Evolutionary conservation across 1,284 basidiomycete species (phyloP), one percentile per base, ranked within the genome.

Genomic region (Leccinum glutinopallens): DNA sequence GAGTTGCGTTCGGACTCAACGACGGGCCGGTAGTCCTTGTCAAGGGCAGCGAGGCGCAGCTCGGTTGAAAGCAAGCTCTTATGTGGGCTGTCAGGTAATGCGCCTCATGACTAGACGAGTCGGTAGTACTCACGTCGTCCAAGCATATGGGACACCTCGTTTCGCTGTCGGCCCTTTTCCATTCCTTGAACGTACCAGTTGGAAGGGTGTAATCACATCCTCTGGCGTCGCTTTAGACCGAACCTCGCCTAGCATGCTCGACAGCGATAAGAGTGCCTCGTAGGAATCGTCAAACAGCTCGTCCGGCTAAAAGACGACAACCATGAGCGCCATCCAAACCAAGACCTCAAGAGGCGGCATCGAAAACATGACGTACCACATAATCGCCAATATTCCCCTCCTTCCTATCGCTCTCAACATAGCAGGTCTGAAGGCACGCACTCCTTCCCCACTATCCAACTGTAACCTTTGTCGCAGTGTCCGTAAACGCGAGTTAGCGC

Each of bases 111-210:
- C 2, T 39, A 19, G 58, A 39, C 0, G 17, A 10, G 56, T 9
- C 12, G 5, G 53, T 2, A n/a, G 12, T 13, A 83, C 89, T 58
- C 71, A 91, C 90, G 75, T 92, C 90, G 67, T 92, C 90, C 67
- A 92, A 76, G 71, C 91, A 92, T 59, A 92, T 92, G 2, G 90
- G 90, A 73, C 90, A 92, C 51, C 89, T 82, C 61, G 82, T 79
- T 68, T 92, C 90, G 61, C 86, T 86, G 43, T 87, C 87, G 0
- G 78, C 70, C 5, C 78, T 84, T 41, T 80, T 81, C 88, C 89
- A 92, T 39, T 91, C 89, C 66, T 83, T 83, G 73, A 87, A 92
- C 15, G 79, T 74, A 0, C 80, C 89, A 22, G 80, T 85, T 32
- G 89, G 85, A 62, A 92, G 76, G 0, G 80, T 12, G 83, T 75